Percentiles rank a stretch among this genome's conserved stretches.
These are phyloP conservation scores for Phytophthora capsici DNA, from an alignment of 352 stramenopile species.

Conservation along the genomic window DNA sequence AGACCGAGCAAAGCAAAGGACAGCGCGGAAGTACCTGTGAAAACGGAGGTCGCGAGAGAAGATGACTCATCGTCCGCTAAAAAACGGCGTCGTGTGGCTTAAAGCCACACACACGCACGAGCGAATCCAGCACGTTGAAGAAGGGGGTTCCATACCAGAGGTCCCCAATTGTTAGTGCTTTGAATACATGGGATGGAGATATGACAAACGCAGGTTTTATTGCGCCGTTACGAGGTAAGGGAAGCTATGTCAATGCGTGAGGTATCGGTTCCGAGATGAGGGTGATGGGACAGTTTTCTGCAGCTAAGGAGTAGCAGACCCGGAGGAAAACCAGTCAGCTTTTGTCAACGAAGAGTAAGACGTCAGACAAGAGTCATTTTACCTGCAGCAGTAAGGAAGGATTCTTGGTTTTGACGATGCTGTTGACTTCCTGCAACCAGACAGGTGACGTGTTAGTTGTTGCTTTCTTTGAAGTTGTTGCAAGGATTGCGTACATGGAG, in stretches of 20 bases:
- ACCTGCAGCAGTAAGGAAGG: constrained; percentile 93
- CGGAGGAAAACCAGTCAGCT: constrained; percentile 17
- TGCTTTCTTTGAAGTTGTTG: not conserved
- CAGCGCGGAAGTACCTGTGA: constrained; percentile 22
- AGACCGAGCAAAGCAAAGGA: constrained; percentile 27
- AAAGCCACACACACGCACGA: constrained; percentile 1
- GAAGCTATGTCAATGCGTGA: constrained; percentile 56
- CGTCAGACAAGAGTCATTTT: constrained; percentile 8
- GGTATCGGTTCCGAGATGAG: constrained; percentile 61
- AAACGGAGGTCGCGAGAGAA: constrained; percentile 43
- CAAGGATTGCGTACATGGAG: constrained; percentile 65
- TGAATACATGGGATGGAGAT: constrained; percentile 28
- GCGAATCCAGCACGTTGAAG: constrained; percentile 9
- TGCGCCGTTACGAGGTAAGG: constrained; percentile 12
- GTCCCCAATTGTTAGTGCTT: constrained; percentile 9
- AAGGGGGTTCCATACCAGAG: not conserved
- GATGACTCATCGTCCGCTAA: constrained; percentile 38
- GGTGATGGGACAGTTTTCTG: constrained; percentile 61
- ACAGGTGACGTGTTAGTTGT: not conserved
- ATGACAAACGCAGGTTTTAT: constrained; percentile 20
- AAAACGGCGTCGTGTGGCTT: constrained; percentile 71
- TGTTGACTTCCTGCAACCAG: constrained; percentile 88
- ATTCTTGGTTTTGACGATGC: constrained; percentile 96
- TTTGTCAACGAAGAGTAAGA: not conserved
- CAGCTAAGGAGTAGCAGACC: constrained; percentile 39